Evolutionary conservation across 2,329 filamentous ascomycete species (phyloP).

Genomic region (Talaromyces marneffei): DNA sequence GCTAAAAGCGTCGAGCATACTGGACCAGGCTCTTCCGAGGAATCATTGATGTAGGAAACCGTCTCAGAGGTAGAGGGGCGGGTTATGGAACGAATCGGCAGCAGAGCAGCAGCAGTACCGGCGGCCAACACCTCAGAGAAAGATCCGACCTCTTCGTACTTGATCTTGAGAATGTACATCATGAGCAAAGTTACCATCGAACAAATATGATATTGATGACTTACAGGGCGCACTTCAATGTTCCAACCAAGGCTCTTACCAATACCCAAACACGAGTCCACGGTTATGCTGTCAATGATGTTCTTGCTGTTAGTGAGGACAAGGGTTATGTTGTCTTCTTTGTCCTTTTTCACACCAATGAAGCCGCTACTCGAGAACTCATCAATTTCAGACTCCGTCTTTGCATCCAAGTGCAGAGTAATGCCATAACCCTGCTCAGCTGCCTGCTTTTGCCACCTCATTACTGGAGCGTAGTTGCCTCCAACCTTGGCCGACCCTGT

Average conservation of each 20-base stretch:
- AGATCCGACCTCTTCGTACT: conserved; percentile 19
- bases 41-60: neutral
- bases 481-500: conserved; percentile 31
- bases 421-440: conserved; percentile 26
- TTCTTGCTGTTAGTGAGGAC: conserved; percentile 28
- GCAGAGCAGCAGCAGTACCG: conserved; percentile 23
- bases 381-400: conserved; percentile 28
- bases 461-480: conserved; percentile 35
- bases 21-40: conserved; percentile 1
- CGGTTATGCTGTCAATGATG: conserved; percentile 29
- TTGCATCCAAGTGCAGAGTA: conserved; percentile 31
- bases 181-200: neutral
- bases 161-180: conserved; percentile 17
- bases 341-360: conserved; percentile 24
- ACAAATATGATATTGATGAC: neutral
- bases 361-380: conserved; percentile 34
- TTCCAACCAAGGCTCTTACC: conserved; percentile 28
- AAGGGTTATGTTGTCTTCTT: conserved; percentile 17
- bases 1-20: neutral
- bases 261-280: conserved; percentile 21
- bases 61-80: conserved; percentile 14
- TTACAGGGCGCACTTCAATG: conserved; percentile 24
- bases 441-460: conserved; percentile 29
- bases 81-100: conserved; percentile 25
- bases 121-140: conserved; percentile 25